Percentiles rank a stretch among this genome's conserved stretches.
phyloP scores from a whole-genome alignment of 768 basidiomycete genomes.

The Sarcomyxa edulis region DNA sequence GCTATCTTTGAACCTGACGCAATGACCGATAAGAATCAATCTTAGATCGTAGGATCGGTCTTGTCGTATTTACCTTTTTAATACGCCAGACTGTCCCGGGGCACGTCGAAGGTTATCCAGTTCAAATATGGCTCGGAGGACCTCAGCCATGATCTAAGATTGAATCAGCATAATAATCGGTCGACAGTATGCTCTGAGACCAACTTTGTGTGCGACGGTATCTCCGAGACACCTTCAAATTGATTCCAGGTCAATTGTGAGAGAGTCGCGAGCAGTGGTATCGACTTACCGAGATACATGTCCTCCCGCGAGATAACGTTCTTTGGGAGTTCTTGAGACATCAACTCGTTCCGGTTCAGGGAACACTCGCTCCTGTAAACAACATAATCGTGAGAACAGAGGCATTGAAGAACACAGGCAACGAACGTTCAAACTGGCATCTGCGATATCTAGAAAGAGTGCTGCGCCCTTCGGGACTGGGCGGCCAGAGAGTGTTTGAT shows the following conservation, averaged over 20 bases:
- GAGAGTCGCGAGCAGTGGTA: constrained; percentile 1
- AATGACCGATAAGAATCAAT: neutral
- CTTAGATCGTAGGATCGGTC: neutral
- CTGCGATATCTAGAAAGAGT: constrained; percentile 58
- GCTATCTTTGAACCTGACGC: constrained; percentile 5
- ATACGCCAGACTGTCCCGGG: constrained; percentile 59
- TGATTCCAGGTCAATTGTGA: neutral
- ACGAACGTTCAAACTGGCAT: constrained; percentile 56
- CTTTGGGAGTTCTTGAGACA: constrained; percentile 37
- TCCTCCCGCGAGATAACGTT: constrained; percentile 41
- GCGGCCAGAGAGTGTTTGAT: constrained; percentile 36
- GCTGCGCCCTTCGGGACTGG: constrained; percentile 41
- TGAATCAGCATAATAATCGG: constrained; percentile 25
- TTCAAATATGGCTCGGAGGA: constrained; percentile 60
- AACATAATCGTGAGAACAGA: neutral
- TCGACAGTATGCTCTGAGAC: too few relatives aligned
- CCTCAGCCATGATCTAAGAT: constrained; percentile 48
- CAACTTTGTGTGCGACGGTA: too few relatives aligned
- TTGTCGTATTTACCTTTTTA: constrained; percentile 39
- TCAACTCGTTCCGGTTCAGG: constrained; percentile 40
- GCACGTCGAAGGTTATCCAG: constrained; percentile 57
- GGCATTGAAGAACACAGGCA: neutral
- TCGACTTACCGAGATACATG: constrained; percentile 33
- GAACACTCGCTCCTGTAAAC: constrained; percentile 45
- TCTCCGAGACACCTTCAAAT: constrained; percentile 3